Base-by-base conservation (phyloP, 208 protist species). In the Paratrypanosoma confusum region DNA sequence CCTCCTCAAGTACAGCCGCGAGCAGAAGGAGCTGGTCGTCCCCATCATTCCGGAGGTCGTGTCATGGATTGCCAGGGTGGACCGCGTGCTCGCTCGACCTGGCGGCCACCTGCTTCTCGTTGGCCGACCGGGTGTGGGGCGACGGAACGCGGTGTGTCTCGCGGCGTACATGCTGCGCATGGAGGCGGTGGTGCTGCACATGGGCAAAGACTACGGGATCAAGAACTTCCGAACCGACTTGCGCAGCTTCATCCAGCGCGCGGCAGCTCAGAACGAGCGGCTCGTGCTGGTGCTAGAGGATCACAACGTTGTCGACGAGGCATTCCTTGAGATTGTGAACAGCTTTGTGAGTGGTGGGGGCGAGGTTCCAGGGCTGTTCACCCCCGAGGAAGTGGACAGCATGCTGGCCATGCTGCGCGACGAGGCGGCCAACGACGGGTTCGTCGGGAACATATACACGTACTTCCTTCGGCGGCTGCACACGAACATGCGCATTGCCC, bases 271-370 rank as follows among this genome's bases (percentile, higher is more conserved):
- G 44, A 84, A 93, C 52, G 69, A 70, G 37, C 93, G 95, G 31
- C 73, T 97, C 18, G 72, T 87, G n/a, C 92, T 98, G 39, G 61
- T 99, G 2, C 71, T 98, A 17, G 92, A 97, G 14, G 95, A 99
- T 46, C 86, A 95, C 56, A 90, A 98, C 61, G 83, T 99, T 39
- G 94, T 96, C 25, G 52, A 96, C 17, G 96, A 98, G 52, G 44
- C 66, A 7, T 98, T 98, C 72, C 62, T 99, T 13, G 96, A 99
- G 71, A 84, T 93, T 50, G 75, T 98, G 46, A 98, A 98, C 65
- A 82, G 86, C 32, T 60, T 95, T 24, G 65, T 96, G 25, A 89
- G 82, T 54, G n/a, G n/a, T n/a, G 84, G 79, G 53, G 90, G 90
- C 29, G 86, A 96, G 50, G 76, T 98, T 14, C 86, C 97, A 3